Conservation (phyloP, 1,284 basidiomycete species). For the Takashimella koratensis region DNA sequence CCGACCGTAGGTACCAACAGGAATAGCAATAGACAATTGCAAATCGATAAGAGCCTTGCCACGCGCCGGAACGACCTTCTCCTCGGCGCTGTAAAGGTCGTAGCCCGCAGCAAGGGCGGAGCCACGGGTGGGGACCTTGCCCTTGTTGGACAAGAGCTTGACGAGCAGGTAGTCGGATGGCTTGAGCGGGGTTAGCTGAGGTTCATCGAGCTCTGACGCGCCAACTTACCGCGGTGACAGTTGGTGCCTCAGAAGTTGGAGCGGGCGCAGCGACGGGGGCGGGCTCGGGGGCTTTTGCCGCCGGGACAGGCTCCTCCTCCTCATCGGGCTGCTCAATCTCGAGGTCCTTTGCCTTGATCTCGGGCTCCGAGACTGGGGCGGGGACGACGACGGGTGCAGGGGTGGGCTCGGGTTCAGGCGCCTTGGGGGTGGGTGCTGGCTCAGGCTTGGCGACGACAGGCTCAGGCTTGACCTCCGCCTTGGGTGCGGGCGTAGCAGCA, state of each 20-base stretch:
- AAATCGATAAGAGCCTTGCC: constrained; percentile 88
- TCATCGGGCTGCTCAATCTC: constrained; percentile 42
- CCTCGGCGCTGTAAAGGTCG: constrained; percentile 86
- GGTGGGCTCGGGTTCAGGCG: constrained; percentile 4
- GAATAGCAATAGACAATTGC: constrained; percentile 87
- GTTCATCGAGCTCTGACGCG: no score
- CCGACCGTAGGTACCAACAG: constrained; percentile 87
- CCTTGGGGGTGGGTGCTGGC: neutral
- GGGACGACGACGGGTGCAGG: constrained; percentile 7
- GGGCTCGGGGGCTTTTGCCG: constrained; percentile 8
- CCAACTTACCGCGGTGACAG: no score
- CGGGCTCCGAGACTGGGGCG: constrained; percentile 19
- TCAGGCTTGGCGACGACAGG: constrained; percentile 8
- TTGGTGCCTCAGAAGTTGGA: neutral
- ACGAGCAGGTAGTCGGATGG: constrained; percentile 59
- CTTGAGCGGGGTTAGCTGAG: neutral
- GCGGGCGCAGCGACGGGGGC: neutral
- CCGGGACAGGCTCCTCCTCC: constrained; percentile 20
- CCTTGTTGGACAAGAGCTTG: constrained; percentile 77
- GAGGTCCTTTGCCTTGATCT: constrained; percentile 27
- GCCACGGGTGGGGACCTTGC: constrained; percentile 81
- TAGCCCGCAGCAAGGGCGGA: constrained; percentile 85
- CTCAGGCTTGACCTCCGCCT: constrained; percentile 18
- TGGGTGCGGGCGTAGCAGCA: constrained; percentile 29
- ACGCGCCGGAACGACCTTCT: constrained; percentile 70